phyloP scores from a whole-genome alignment of 176 grass and related monocot species.

The Microstegium vimineum region DNA sequence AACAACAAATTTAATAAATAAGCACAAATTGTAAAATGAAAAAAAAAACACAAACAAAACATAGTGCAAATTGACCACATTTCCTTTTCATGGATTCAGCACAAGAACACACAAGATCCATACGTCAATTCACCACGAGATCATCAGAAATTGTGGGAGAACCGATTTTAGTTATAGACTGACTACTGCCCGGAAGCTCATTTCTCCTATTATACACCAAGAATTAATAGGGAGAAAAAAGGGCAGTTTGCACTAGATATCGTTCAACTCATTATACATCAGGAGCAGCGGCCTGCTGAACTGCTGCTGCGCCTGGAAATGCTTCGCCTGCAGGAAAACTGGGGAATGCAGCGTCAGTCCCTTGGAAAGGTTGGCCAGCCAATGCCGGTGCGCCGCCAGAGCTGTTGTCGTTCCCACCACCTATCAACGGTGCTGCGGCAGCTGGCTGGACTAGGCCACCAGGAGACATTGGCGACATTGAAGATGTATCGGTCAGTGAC shows the following conservation, averaged over 20 bases:
- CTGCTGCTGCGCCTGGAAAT: constrained; percentile 7
- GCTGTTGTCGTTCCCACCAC: not conserved
- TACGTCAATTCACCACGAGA: not conserved
- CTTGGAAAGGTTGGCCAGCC: constrained; percentile 17
- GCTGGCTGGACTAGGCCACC: constrained; percentile 32
- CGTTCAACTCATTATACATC: constrained; percentile 32
- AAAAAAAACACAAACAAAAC: not conserved
- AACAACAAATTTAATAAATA: not conserved
- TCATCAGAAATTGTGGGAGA: not conserved
- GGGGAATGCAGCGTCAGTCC: not conserved
- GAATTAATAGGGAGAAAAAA: not conserved
- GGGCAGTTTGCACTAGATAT: not conserved
- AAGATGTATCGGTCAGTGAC: constrained; percentile 8
- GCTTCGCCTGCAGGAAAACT: constrained; percentile 28
- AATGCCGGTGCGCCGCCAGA: not conserved
- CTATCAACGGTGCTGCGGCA: not conserved
- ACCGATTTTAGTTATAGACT: not conserved
- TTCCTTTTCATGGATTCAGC: not conserved
- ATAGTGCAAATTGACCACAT: not conserved
- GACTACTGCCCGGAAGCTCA: constrained; percentile 2
- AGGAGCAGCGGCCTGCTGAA: constrained; percentile 30
- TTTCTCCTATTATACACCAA: not conserved
- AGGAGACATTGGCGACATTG: constrained; percentile 51
- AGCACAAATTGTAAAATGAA: not conserved
- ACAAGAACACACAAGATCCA: not conserved